A percentile compares a stretch with the other conserved stretches of the same genome.
These are phyloP conservation scores for Tulasnella sp. DNA, from an alignment of 768 basidiomycete genomes.

Conservation along the genomic window DNA sequence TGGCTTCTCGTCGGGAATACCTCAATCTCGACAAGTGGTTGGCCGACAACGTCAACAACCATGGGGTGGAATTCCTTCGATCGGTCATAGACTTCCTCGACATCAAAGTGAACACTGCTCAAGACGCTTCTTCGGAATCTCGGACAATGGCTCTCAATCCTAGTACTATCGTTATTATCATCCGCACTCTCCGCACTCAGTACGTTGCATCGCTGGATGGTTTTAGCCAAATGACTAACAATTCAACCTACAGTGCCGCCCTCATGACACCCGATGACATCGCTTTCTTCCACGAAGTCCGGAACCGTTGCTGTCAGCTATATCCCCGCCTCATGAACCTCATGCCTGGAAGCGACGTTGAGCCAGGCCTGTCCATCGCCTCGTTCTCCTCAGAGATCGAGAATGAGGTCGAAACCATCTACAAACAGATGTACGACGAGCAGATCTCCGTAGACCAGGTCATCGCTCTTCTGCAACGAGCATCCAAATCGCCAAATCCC, in stretches of 20 bases:
- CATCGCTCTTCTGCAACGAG: conserved; percentile 77
- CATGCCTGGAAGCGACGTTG: conserved; percentile 75
- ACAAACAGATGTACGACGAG: conserved; percentile 98
- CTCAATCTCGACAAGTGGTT: conserved; percentile 97
- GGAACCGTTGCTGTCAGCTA: conserved; percentile 88
- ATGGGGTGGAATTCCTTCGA: conserved; percentile 81
- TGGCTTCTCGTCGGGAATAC: conserved; percentile 89
- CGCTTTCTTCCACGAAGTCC: conserved; percentile 83
- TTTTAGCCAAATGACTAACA: neutral
- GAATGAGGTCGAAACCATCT: conserved; percentile 88
- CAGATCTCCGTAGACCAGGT: conserved; percentile 93
- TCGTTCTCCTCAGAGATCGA: conserved; percentile 82
- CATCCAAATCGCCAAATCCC: conserved; percentile 74
- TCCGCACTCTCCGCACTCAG: conserved; percentile 83
- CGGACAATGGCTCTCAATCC: conserved; percentile 85
- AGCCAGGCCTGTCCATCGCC: conserved; percentile 65
- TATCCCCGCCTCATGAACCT: conserved; percentile 96
- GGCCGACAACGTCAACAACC: conserved; percentile 73
- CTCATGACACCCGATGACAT: conserved; percentile 75
- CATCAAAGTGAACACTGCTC: conserved; percentile 90
- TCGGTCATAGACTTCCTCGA: conserved; percentile 85
- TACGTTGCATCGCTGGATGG: conserved; percentile 39
- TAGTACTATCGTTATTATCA: conserved; percentile 85
- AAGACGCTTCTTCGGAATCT: conserved; percentile 68
- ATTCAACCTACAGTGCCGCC: neutral